Evolutionary conservation across 1,139 yeast species (phyloP).

Genomic region (Nakaseomyces kungkrabaensis): DNA sequence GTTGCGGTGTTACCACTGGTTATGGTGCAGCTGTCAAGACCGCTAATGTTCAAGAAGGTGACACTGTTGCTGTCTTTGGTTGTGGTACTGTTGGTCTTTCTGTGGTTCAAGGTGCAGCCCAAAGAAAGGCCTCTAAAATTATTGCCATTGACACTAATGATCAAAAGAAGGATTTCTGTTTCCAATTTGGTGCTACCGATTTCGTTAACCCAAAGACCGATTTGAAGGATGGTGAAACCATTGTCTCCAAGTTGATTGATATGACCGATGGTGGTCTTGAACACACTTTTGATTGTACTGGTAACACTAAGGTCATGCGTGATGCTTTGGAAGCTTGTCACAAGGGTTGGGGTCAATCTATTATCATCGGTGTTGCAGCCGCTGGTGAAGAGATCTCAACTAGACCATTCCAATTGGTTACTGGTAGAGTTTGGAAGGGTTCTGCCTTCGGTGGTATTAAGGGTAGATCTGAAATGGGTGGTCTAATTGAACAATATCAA

Average conservation of each 20-base stretch:
- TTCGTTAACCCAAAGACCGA: slow-evolving; percentile 71
- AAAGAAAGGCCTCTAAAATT: slow-evolving; percentile 71
- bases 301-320: slow-evolving; percentile 92
- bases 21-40: slow-evolving; percentile 95
- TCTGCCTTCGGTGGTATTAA: slow-evolving; percentile 98
- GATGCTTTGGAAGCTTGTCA: slow-evolving; percentile 93
- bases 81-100: slow-evolving; percentile 96
- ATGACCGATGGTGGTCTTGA: slow-evolving; percentile 96
- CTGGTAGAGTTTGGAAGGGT: slow-evolving; percentile 98
- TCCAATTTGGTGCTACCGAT: slow-evolving; percentile 89
- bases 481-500: slow-evolving; percentile 76
- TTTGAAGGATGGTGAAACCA: slow-evolving; percentile 60
- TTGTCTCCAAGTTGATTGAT: slow-evolving; percentile 78
- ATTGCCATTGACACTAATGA: slow-evolving; percentile 84
- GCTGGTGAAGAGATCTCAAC: slow-evolving; percentile 95
- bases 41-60: slow-evolving; percentile 86
- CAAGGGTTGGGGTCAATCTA: slow-evolving; percentile 97
- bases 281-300: slow-evolving; percentile 94
- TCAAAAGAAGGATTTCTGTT: slow-evolving; percentile 75
- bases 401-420: slow-evolving; percentile 96
- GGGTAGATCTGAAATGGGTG: slow-evolving; percentile 94
- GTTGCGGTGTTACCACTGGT: slow-evolving; percentile 98
- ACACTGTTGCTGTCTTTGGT: slow-evolving; percentile 92
- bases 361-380: slow-evolving; percentile 95
- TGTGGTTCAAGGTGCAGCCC: slow-evolving; percentile 87